Evolutionary conservation across 768 basidiomycete genomes (phyloP), one percentile per base, ranked within the genome.

Genomic region (Boletus huronensis): DNA sequence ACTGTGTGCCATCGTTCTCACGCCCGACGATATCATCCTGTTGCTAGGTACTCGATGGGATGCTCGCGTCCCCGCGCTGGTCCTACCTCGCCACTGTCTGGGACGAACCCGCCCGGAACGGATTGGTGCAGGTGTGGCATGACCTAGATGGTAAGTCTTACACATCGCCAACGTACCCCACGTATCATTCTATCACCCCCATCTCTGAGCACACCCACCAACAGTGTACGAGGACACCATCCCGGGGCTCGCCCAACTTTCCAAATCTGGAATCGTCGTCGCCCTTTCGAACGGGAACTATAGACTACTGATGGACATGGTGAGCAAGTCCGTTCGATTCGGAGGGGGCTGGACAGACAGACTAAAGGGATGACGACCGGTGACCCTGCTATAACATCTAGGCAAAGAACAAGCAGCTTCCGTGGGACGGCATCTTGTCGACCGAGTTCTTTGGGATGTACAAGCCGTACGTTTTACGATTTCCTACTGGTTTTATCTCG

Each of bases 261-360:
- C 82, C 72, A 75, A 81, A 45, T 64, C 77, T 6, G 64, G 65
- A 0, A 74, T 84, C 46, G 76, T 86, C 11, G 75, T 75, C 2
- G 74, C 80, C 3, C 69, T 88, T 0, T 86, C 85, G 0, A 88
- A 88, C 55, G 86, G 84, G 9, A 88, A 82, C 60, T 73, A 85
- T 38, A 72, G 80, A 17, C 70, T 86, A 6, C 73, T 87, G 3
- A 67, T 83, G 0, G 83, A 87, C 61, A 78, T 87, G 82, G 85
- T 82, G 23, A 58, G 61, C 28, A 25, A 3, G 2, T 4, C 25
- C 23, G 48, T 3, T 49, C 17, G 2, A 9, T 14, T 23, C 39
- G 13, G 13, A 14, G 14, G 3, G 11, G 16, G 13, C 32, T 3
- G 32, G n/a, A n/a, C n/a, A n/a, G n/a, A n/a, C n/a, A 34, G 13